These are phyloP conservation scores for Colletotrichum cereale DNA, from an alignment of 2,329 filamentous ascomycete species.

Conservation along the genomic window DNA sequence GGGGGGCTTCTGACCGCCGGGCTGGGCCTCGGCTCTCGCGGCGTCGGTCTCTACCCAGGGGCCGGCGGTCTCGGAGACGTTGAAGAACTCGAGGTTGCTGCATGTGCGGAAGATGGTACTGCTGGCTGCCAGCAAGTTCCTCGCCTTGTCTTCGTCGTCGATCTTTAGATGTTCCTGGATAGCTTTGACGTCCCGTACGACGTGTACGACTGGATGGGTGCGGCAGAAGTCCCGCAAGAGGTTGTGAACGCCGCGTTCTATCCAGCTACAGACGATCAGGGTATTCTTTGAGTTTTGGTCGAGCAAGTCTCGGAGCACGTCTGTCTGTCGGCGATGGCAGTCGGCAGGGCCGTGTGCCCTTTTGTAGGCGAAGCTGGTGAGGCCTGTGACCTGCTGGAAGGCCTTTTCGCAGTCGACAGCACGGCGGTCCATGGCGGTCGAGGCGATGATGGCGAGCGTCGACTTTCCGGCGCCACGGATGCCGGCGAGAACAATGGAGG, in stretches of 20 bases:
- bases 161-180: constrained; percentile 73
- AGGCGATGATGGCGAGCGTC: constrained; percentile 80
- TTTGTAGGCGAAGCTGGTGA: constrained; percentile 73
- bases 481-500: constrained; percentile 79
- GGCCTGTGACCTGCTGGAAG: constrained; percentile 74
- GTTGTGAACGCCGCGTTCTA: constrained; percentile 73
- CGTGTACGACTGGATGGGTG: constrained; percentile 77
- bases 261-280: constrained; percentile 80
- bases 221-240: constrained; percentile 72
- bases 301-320: constrained; percentile 71
- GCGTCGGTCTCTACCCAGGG: constrained; percentile 31
- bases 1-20: constrained; percentile 53
- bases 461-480: constrained; percentile 82
- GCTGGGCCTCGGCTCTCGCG: constrained; percentile 33
- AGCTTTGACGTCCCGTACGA: constrained; percentile 73
- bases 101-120: constrained; percentile 72
- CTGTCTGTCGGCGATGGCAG: constrained; percentile 73
- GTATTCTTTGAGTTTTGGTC: constrained; percentile 69
- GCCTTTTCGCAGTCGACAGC: constrained; percentile 77
- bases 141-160: constrained; percentile 67
- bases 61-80: constrained; percentile 68
- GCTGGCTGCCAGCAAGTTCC: constrained; percentile 69
- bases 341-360: constrained; percentile 71
- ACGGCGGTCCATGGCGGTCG: constrained; percentile 75
- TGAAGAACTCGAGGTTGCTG: constrained; percentile 83